A percentile compares a stretch with the other conserved stretches of the same genome.
phyloP scores from a whole-genome alignment of 495 filamentous ascomycete genomes.

The Hyaloscypha finlandica region DNA sequence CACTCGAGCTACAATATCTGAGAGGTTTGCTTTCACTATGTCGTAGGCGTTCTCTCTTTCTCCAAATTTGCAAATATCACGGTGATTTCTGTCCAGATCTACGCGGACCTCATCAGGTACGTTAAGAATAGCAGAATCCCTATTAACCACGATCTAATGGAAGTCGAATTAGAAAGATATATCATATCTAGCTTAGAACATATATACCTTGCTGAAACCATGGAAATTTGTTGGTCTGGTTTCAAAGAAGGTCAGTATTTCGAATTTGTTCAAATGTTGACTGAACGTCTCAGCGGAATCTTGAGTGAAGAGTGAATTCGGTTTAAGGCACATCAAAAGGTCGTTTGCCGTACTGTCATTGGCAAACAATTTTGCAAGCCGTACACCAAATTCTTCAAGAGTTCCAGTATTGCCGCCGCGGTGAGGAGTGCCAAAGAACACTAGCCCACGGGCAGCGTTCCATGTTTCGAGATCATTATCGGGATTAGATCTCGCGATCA shows the following conservation, averaged over 20 bases:
- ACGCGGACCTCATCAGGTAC: background rate
- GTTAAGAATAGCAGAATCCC: background rate
- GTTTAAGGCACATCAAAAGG: background rate
- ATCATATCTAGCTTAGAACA: background rate
- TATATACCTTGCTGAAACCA: background rate
- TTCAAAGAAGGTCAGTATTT: background rate
- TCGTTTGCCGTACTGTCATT: background rate
- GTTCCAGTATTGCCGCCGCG: background rate
- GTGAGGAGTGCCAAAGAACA: background rate
- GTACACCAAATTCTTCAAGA: background rate
- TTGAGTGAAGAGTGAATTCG: background rate
- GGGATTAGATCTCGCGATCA: background rate
- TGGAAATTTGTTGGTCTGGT: background rate
- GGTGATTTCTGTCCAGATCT: conserved; percentile 2
- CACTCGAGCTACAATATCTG: background rate
- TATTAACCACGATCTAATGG: background rate
- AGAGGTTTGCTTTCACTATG: background rate
- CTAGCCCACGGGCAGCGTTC: background rate
- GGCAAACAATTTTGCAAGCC: background rate
- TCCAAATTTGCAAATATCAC: conserved; percentile 5
- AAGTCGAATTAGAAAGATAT: background rate
- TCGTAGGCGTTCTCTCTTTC: conserved; percentile 1
- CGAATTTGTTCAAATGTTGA: background rate
- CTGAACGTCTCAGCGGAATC: background rate
- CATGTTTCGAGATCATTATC: background rate